Conservation (phyloP, 768 basidiomycete species). For the Panaeolus cyanescens region DNA sequence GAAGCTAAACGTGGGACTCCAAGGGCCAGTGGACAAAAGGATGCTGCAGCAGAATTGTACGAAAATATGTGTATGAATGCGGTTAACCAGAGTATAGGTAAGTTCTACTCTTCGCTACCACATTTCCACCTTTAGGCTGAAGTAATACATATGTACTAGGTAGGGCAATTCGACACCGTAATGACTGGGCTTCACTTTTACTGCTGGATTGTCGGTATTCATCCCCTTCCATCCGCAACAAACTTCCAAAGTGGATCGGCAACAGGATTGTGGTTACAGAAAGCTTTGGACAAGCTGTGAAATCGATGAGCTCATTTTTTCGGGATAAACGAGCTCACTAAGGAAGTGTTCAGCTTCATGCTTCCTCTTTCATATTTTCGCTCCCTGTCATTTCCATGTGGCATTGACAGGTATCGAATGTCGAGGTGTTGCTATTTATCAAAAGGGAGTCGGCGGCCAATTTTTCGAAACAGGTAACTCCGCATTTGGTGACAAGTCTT, state of each 20-base stretch:
- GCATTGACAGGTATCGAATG: background rate
- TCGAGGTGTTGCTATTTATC: background rate
- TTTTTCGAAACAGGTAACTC: background rate
- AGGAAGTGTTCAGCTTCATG: background rate
- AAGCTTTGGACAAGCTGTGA: constrained; percentile 73
- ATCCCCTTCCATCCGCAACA: constrained; percentile 63
- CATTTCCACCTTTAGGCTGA: background rate
- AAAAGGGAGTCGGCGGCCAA: background rate
- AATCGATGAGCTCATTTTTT: constrained; percentile 70
- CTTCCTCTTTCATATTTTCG: background rate
- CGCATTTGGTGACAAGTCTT: no score
- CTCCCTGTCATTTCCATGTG: background rate
- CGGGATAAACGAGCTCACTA: constrained; percentile 45
- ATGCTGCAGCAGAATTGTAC: constrained; percentile 82
- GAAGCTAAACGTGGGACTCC: constrained; percentile 44
- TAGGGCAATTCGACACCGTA: constrained; percentile 87
- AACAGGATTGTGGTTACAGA: constrained; percentile 56
- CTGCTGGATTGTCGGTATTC: constrained; percentile 86
- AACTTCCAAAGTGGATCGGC: constrained; percentile 93
- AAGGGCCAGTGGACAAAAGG: constrained; percentile 44
- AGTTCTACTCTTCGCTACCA: constrained; percentile 20
- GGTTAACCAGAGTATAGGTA: constrained; percentile 97
- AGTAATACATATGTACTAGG: constrained; percentile 57
- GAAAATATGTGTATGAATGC: constrained; percentile 92
- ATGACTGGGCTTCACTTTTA: constrained; percentile 90